Base-by-base conservation (phyloP, 495 filamentous ascomycete species). In the Extremus antarcticus region DNA sequence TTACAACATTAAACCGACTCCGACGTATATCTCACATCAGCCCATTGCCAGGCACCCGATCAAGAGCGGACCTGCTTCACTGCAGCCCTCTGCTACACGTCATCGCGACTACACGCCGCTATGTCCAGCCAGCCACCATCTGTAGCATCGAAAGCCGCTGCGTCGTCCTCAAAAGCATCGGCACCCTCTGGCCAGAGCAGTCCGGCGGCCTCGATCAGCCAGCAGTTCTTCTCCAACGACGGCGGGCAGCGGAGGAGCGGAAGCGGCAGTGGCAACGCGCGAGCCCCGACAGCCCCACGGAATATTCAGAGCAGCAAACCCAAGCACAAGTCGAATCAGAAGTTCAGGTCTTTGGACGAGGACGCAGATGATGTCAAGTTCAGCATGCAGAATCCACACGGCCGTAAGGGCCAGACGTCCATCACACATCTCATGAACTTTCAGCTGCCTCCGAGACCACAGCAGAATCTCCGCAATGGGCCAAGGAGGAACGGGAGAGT, bases 361-460 rank as follows among this genome's bases (percentile, higher is more conserved):
- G 88, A 91, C 73, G 80, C 82, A 63, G 83, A 87, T 77, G 87
- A 80, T 54, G 89, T 94, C 75, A 41, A 87, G 82, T 76, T 82
- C 70, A 85, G 85, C 66, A 87, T 95, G 78, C 82, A 82, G 70
- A 90, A 90, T 64, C 75, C 85, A 40, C 88, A 76, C 57, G 89
- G 85, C 65, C 85, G 90, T 32, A 86, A 91, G 58, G 94, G 91
- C 57, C 92, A 95, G 62, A 95, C 88, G 51, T 39, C 94, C 62
- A 97, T 98, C 65, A 96, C 92, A 17, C 92, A 98, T 70, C 71
- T 98, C 24, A 86, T 98, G 81, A 94, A 88, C 69, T 92, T 95
- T 66, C 80, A 85, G 40, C 75, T 89, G 32, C 87, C 91, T 17
- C 85, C 90, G 38, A 79, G 88, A 35, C 87, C 81, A 46, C 73